Evolutionary conservation across 441 rosid species (phyloP), one percentile per base, ranked within the genome.

Genomic region (Adansonia grandidieri): DNA sequence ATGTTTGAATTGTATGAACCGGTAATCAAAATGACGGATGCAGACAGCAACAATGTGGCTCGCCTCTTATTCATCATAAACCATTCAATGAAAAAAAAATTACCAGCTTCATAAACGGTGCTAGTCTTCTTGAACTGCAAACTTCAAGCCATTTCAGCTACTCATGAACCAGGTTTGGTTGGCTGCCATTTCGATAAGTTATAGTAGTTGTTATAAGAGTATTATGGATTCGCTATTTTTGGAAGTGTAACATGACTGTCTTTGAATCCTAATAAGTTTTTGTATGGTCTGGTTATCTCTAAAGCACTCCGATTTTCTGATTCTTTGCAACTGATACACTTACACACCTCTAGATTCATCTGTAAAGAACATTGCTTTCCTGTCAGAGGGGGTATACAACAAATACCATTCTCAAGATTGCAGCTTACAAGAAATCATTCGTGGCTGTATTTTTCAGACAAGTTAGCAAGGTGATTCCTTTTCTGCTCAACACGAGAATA

Each of bases 261-360:
- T 51, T 28, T 28, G 47, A 53, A 53, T 53, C 48, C 47, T 51
- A 53, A 71, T 57, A 53, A 71, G 3, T 9, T 71, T 14, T 53
- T 5, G 66, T 28, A 19, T 28, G 24, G 14, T 47, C 71, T 42
- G 71, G 24, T 20, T 48, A 48, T 22, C 73, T 13, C 22, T 65
- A 22, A 3, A 28, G 3, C 45, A 60, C 58, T 22, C 65, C 44
- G 44, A 19, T 10, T 15, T 54, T 9, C 7, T 73, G 50, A 5
- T 73, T 79, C 63, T 51, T 37, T 76, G 54, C 20, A 53, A 65
- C 24, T 8, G 57, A 19, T 58, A 77, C 57, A 78, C 24, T 62
- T 75, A 75, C 71, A 76, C 80, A 56, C 44, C 48, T 64, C 28
- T 40, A 76, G 75, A 47, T 73, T 78, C 74, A 75, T 71, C 82